A percentile compares a stretch with the other conserved stretches of the same genome.
Evolutionary conservation across 305 asterid species (phyloP).

Genomic region (Fraxinus ornus): DNA sequence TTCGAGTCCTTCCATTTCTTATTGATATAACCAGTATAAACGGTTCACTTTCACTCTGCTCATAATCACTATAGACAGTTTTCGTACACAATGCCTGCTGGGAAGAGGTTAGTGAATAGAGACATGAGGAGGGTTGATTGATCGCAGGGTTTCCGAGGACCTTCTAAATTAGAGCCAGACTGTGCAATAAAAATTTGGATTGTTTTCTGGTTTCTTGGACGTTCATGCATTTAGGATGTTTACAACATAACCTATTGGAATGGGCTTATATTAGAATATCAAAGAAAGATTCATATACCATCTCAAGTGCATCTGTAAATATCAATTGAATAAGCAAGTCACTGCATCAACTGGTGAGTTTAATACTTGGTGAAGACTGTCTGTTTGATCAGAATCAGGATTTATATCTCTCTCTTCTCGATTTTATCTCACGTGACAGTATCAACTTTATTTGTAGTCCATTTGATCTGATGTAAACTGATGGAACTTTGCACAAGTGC

Average conservation of each 20-base stretch:
- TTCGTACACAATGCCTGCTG: background rate
- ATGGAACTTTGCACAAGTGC: background rate
- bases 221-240: background rate
- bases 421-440: background rate
- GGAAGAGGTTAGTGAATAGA: background rate
- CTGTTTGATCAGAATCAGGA: background rate
- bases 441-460: background rate
- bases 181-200: background rate
- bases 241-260: background rate
- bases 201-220: background rate
- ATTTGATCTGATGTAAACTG: background rate
- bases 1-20: background rate
- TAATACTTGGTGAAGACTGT: background rate
- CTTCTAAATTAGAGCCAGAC: background rate
- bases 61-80: background rate
- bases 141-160: background rate
- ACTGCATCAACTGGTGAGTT: background rate
- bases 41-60: background rate
- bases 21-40: background rate
- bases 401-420: background rate
- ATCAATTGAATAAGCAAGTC: background rate
- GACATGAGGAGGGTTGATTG: background rate
- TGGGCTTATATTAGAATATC: background rate
- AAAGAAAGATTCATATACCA: background rate
- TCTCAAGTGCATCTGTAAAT: background rate